Conservation (phyloP, 2,329 filamentous ascomycete species). For the Aspergillus ochraceoroseus region DNA sequence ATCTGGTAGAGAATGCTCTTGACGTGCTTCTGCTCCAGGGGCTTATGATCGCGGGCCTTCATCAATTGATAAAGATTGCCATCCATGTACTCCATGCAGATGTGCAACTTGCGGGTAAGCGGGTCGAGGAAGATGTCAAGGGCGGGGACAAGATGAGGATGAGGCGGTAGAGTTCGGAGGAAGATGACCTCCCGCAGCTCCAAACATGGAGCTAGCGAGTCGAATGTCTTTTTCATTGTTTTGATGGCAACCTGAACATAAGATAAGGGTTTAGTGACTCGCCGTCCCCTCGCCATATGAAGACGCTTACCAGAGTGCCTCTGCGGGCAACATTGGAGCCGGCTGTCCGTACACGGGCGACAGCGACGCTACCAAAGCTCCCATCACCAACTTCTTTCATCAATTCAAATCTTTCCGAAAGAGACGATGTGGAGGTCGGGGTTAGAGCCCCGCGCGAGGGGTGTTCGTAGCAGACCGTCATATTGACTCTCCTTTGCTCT, state of each 20-base stretch:
- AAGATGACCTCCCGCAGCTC: constrained; percentile 97
- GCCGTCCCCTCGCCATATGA: no score
- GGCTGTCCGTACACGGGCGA: constrained; percentile 85
- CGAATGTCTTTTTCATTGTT: constrained; percentile 99
- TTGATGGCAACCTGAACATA: constrained; percentile 83
- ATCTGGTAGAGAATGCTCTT: constrained; percentile 99
- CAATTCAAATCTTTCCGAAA: constrained; percentile 94
- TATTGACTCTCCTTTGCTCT: constrained; percentile 47
- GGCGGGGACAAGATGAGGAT: constrained; percentile 91
- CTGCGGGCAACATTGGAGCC: constrained; percentile 82
- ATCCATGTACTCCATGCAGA: constrained; percentile 99
- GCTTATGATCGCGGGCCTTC: constrained; percentile 96
- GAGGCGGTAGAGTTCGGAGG: constrained; percentile 77
- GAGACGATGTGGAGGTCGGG: constrained; percentile 47
- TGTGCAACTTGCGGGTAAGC: constrained; percentile 92
- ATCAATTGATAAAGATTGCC: constrained; percentile 98
- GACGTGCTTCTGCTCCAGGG: constrained; percentile 79
- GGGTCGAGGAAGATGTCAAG: constrained; percentile 98
- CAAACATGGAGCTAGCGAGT: constrained; percentile 81
- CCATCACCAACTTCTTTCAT: constrained; percentile 98
- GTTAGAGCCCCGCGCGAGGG: constrained; percentile 59
- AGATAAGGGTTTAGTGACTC: no score
- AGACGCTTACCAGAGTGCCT: constrained; percentile 74
- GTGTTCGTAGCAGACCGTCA: constrained; percentile 73
- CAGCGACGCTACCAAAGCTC: constrained; percentile 91